These are phyloP conservation scores for Croton setiger DNA, from an alignment of 441 rosid genomes.

Conservation along the genomic window DNA sequence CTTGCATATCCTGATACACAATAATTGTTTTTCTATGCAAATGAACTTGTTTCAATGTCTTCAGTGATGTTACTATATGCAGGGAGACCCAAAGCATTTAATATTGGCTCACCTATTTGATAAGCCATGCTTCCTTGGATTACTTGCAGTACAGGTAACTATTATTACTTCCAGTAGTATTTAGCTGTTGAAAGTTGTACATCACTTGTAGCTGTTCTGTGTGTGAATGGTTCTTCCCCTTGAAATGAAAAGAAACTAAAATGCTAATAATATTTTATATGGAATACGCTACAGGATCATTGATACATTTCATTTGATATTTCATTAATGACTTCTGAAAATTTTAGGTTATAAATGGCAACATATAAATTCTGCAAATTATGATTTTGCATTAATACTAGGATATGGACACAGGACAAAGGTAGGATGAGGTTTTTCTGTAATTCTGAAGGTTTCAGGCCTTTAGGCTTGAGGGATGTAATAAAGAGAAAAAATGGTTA, in stretches of 20 bases:
- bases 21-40: neutral
- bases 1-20: no score
- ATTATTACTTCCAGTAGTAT: no score
- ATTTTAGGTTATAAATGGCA: neutral
- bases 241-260: conserved; percentile 2
- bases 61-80: conserved; percentile 25
- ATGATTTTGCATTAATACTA: neutral
- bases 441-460: no score
- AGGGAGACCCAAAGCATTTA: conserved; percentile 80
- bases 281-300: neutral
- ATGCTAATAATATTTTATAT: neutral
- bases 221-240: neutral
- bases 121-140: conserved; percentile 96
- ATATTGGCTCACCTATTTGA: conserved; percentile 91
- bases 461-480: neutral
- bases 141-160: conserved; percentile 72
- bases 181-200: neutral
- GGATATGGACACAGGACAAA: neutral
- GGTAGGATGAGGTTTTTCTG: neutral
- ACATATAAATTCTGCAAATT: neutral
- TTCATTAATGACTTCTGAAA: neutral
- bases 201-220: neutral
- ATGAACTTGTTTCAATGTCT: neutral
- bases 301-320: neutral
- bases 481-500: conserved; percentile 1